Evolutionary conservation across 345 rosid species (phyloP).

Genomic region (Salix dunnii): DNA sequence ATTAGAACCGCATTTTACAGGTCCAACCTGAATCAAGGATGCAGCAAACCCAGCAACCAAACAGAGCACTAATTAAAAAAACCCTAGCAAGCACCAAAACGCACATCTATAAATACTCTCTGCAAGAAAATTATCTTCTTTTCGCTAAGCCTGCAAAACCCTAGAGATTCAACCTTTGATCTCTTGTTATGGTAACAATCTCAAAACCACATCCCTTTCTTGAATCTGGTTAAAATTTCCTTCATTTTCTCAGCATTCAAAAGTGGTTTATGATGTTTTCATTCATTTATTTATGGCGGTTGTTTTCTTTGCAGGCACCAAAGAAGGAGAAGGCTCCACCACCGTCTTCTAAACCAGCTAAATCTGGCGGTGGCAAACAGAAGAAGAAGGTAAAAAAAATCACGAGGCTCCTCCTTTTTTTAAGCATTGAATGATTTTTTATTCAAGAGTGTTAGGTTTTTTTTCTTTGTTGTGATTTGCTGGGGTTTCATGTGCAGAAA

Average conservation of each 20-base stretch:
- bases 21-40: neutral
- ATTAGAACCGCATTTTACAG: neutral
- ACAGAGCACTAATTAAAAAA: neutral
- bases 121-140: neutral
- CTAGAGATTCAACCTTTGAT: neutral
- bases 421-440: neutral
- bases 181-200: neutral
- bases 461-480: neutral
- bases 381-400: conserved; percentile 58
- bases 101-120: neutral
- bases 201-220: neutral
- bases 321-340: conserved; percentile 76
- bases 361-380: conserved; percentile 75
- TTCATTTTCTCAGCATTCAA: neutral
- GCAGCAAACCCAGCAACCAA: neutral
- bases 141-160: neutral
- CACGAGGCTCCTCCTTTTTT: too few species aligned
- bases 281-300: neutral
- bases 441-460: neutral
- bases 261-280: neutral
- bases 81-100: neutral
- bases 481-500: conserved; percentile 42
- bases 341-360: conserved; percentile 68
- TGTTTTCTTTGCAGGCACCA: conserved; percentile 42
- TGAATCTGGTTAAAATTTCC: neutral